Evolutionary conservation across 1,139 yeast species (phyloP), one percentile per base, ranked within the genome.

Genomic region (Kodamaea plutei): DNA sequence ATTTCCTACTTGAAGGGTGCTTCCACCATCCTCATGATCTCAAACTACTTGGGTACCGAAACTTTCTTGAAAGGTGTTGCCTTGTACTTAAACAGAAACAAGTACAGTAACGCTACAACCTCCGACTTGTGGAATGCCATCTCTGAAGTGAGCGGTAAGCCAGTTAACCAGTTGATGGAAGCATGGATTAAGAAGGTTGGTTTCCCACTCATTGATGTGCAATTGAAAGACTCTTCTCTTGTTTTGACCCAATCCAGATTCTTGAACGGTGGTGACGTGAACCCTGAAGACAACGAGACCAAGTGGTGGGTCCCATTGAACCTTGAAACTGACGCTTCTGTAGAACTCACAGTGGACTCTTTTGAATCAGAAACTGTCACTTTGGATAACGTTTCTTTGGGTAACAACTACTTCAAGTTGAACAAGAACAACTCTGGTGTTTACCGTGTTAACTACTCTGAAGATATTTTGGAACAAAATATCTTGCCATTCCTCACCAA

Each of bases 131-230:
- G 95, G 95, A 68, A 65, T 34, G 80, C 93, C 11, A 64, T 85
- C 33, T 64, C 81, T 23, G 80, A 77, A 34, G 89, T 77, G 15
- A 73, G 85, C 17, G 89, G 89, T 25, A 73, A 80, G 52, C 85
- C 87, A 37, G 83, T 87, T 33, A 71, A 70, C 41, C 55, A 64
- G 37, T 77, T 81, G 45, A 85, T 87, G 94, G 73, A 77, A 43
- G 66, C 75, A 32, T 87, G 96, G 96, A 84, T 91, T 35, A 73
- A 77, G 43, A 76, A 79, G 52, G 79, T 84, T 38, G 96, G 96
- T 5, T 85, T 70, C 64, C 96, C 96, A n/a, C 70, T 85, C 11
- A 64, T 87, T 29, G 65, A 76, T 32, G 91, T 84, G 18, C 79
- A 73, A 48, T 57, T 61, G 23, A 58, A 54, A 16, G 51, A 50